Conservation (phyloP, 2,329 filamentous ascomycete genomes). For the Elsinoe batatas region DNA sequence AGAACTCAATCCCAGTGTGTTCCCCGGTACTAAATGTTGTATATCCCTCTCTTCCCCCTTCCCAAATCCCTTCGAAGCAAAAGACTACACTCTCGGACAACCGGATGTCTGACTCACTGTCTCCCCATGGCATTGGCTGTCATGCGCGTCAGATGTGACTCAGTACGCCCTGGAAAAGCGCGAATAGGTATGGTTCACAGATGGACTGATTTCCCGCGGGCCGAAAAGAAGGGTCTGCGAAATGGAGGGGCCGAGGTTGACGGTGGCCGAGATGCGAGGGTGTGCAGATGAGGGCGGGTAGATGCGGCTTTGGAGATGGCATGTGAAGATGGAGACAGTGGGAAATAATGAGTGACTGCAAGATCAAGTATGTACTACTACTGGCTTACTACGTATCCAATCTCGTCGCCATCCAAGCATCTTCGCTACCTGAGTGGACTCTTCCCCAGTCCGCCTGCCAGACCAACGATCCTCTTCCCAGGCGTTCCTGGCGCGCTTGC, state of each 20-base stretch:
- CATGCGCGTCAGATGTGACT: not conserved
- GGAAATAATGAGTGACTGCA: no score
- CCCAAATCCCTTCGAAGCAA: not conserved
- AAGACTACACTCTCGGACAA: not conserved
- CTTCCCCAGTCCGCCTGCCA: conserved; percentile 22
- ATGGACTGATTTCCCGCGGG: not conserved
- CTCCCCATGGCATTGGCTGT: not conserved
- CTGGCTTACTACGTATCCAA: not conserved
- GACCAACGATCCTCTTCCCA: conserved; percentile 17
- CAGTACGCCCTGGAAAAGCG: no score
- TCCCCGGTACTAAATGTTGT: not conserved
- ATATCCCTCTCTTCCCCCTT: not conserved
- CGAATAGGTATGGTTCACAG: not conserved
- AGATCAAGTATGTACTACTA: not conserved
- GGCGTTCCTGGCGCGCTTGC: conserved; percentile 27
- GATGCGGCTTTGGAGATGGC: not conserved
- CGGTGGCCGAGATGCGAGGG: not conserved
- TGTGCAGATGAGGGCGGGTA: not conserved
- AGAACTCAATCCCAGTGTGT: not conserved
- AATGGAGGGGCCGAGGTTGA: not conserved
- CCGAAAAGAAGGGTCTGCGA: not conserved
- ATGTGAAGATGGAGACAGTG: not conserved
- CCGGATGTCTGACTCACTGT: not conserved
- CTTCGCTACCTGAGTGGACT: conserved; percentile 25
- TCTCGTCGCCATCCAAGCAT: not conserved